These are phyloP conservation scores for Penicillium angulare DNA, from an alignment of 495 filamentous ascomycete species.

Conservation along the genomic window DNA sequence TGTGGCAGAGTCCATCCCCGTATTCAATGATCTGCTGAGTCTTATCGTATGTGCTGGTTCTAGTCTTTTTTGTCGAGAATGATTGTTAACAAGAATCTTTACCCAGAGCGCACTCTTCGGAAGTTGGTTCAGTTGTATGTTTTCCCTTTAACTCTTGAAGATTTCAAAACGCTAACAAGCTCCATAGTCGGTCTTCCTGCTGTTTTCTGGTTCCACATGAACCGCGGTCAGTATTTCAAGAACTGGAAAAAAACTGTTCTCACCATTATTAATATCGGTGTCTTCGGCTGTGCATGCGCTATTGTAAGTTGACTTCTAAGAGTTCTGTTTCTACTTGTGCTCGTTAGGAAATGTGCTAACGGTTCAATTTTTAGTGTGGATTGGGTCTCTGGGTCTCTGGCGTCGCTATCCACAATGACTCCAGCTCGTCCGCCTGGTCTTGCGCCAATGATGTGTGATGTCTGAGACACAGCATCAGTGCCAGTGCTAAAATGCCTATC, in stretches of 20 bases:
- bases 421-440: conserved; percentile 27
- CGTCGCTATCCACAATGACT: conserved; percentile 33
- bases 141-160: neutral
- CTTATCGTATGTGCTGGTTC: conserved; percentile 35
- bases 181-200: conserved; percentile 34
- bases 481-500: neutral
- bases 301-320: conserved; percentile 28
- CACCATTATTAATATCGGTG: conserved; percentile 31
- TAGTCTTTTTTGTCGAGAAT: neutral
- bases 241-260: conserved; percentile 28
- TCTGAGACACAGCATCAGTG: too few relatives aligned
- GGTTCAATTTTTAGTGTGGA: conserved; percentile 30
- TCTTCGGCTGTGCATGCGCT: conserved; percentile 32
- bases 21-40: conserved; percentile 65
- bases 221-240: conserved; percentile 31
- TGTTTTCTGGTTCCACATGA: conserved; percentile 44
- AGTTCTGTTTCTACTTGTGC: neutral
- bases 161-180: conserved; percentile 1
- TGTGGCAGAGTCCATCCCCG: conserved; percentile 69
- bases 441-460: conserved; percentile 38
- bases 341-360: neutral
- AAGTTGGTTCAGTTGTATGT: conserved; percentile 43
- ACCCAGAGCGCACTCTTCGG: conserved; percentile 35
- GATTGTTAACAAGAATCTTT: conserved; percentile 6
- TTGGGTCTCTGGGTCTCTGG: conserved; percentile 42